Evolutionary conservation across 352 stramenopile genomes (phyloP).

Genomic region (Phytophthora cactorum): DNA sequence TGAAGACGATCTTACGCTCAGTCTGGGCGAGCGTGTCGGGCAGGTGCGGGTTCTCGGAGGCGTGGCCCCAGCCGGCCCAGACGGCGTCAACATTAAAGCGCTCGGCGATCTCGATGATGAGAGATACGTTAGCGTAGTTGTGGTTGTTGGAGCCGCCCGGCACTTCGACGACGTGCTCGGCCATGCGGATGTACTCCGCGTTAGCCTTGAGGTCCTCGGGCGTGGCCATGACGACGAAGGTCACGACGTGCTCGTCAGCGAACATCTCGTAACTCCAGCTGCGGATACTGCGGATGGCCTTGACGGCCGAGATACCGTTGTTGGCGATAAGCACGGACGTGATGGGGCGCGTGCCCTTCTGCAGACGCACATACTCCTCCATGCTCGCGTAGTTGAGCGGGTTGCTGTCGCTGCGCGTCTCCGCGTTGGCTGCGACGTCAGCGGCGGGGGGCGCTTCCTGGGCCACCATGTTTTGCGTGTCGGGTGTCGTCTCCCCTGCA

Average conservation of each 20-base stretch:
- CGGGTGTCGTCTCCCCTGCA: conserved; percentile 32
- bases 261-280: conserved; percentile 99
- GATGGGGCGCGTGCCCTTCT: conserved; percentile 92
- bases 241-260: conserved; percentile 92
- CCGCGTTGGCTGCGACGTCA: conserved; percentile 8
- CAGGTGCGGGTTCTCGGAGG: conserved; percentile 98
- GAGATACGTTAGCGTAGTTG: conserved; percentile 99
- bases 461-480: conserved; percentile 43
- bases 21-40: conserved; percentile 94
- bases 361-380: conserved; percentile 91
- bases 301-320: conserved; percentile 99
- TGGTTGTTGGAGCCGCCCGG: conserved; percentile 99
- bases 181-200: conserved; percentile 99
- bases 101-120: conserved; percentile 98
- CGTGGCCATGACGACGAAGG: conserved; percentile 99
- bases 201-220: conserved; percentile 99
- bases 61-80: conserved; percentile 99
- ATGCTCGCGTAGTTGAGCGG: conserved; percentile 89
- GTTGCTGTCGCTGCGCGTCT: conserved; percentile 59
- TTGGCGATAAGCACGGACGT: conserved; percentile 99
- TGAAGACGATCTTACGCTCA: conserved; percentile 97
- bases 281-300: conserved; percentile 99
- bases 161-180: conserved; percentile 99
- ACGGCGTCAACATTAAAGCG: conserved; percentile 97
- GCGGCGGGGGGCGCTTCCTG: conserved; percentile 25